Evolutionary conservation across 2,329 filamentous ascomycete genomes (phyloP).

Genomic region (Aspergillus pseudoterreus): DNA sequence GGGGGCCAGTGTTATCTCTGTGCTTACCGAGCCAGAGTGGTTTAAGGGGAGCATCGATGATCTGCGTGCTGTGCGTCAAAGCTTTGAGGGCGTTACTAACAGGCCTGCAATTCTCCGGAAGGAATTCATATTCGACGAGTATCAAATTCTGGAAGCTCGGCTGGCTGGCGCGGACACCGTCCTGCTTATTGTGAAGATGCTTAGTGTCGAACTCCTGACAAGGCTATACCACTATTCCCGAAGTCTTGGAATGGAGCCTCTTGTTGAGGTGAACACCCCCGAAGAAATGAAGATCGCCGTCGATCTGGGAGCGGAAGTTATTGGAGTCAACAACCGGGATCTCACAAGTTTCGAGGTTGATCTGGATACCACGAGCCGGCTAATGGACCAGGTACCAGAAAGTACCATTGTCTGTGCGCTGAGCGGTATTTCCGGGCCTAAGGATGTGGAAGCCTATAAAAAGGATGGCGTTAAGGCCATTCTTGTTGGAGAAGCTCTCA

Average conservation of each 20-base stretch:
- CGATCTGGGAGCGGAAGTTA: conserved; percentile 79
- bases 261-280: conserved; percentile 93
- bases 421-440: conserved; percentile 84
- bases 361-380: conserved; percentile 80
- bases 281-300: conserved; percentile 91
- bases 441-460: conserved; percentile 84
- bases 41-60: conserved; percentile 98
- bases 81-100: conserved; percentile 86
- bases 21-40: conserved; percentile 98
- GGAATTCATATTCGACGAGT: conserved; percentile 97
- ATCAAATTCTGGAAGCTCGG: conserved; percentile 92
- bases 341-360: conserved; percentile 96
- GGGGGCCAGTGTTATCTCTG: conserved; percentile 94
- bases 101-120: conserved; percentile 89
- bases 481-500: conserved; percentile 90
- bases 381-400: conserved; percentile 81
- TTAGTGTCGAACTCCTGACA: conserved; percentile 69
- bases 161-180: conserved; percentile 92
- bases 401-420: conserved; percentile 88
- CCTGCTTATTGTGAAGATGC: conserved; percentile 96
- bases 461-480: conserved; percentile 88
- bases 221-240: conserved; percentile 83
- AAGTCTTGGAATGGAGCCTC: conserved; percentile 90
- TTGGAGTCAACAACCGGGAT: conserved; percentile 97
- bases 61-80: conserved; percentile 78